Base-by-base conservation (phyloP, 2,329 filamentous ascomycete species). In the Cladosporium phlei region DNA sequence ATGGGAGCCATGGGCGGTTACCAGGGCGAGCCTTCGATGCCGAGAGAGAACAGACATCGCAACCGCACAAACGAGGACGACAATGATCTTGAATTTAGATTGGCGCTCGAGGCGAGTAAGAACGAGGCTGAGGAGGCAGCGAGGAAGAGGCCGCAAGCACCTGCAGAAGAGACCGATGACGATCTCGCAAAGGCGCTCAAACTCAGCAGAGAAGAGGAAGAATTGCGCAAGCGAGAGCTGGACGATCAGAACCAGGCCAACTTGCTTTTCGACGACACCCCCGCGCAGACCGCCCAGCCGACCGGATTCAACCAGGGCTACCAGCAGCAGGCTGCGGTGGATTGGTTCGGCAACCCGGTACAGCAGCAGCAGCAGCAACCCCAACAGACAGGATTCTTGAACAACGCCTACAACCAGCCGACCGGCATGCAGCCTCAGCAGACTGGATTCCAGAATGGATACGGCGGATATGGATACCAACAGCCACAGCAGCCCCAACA, bases 241-340 rank as follows among this genome's bases (percentile, higher is more conserved):
- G 91, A 96, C 64, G 85, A 91, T 51, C 85, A 76, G 65, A 96
- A 95, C 61, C 59, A 63, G 34, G 83, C 87, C 16, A 77, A 85
- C 38, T 82, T 88, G 16, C 76, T 98, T n/a, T 97, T 98, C 59
- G 90, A 95, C 58, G 87, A 95, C 57, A 74, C 77, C 20, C 75
- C 76, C 5, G 79, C 80, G 19, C 80, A 83, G 60, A 66, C 74
- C 3, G 70, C 80, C 45, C 85, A 88, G 58, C 81, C 80, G 30
- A 97, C 90, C 11, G 91, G 89, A 27, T 89, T 88, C 72, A 97
- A 96, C 68, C 90, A 95, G 70, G 91, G 91, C 37, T 98, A 98
- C 62, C 90, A 97, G 71, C 93, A 98, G 69, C 91, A 95, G 64
- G 86, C 86, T 48, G 88, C 88, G 10, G 93, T 98, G 14, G 93